Evolutionary conservation across 768 basidiomycete genomes (phyloP).

Genomic region (Agrocybe pediades): DNA sequence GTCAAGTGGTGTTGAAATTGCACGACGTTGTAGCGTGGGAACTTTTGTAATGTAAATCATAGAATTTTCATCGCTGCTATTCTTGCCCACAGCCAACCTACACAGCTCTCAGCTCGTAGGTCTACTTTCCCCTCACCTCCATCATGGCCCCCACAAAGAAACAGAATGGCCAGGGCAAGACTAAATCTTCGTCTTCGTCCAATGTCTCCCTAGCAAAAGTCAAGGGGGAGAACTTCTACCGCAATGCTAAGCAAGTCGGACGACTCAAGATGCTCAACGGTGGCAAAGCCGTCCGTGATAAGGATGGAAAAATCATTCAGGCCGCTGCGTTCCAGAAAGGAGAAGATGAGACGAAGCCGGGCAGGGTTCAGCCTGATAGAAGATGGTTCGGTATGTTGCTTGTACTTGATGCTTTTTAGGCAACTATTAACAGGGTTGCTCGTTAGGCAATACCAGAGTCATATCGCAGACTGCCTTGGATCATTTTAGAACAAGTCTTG

Average conservation of each 20-base stretch:
- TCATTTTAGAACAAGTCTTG: conserved; percentile 91
- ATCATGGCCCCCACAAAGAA: conserved; percentile 46
- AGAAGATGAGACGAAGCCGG: conserved; percentile 89
- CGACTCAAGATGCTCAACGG: conserved; percentile 92
- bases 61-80: conserved; percentile 13
- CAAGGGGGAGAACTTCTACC: conserved; percentile 98
- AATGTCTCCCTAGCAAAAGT: conserved; percentile 63
- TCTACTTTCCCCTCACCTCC: neutral
- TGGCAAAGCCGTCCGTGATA: conserved; percentile 88
- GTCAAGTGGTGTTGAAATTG: no score
- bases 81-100: neutral
- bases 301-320: conserved; percentile 88
- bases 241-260: conserved; percentile 86
- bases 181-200: conserved; percentile 49
- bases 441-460: conserved; percentile 91
- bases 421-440: conserved; percentile 5
- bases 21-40: no score
- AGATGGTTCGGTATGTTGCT: conserved; percentile 91
- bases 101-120: neutral
- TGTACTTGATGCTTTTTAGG: conserved; percentile 4
- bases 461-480: conserved; percentile 96
- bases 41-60: neutral
- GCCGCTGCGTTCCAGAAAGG: conserved; percentile 96
- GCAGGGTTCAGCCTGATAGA: conserved; percentile 91
- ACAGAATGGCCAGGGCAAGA: conserved; percentile 35